Conservation (phyloP, 495 filamentous ascomycete genomes). For the Pseudotulostoma volvatum region DNA sequence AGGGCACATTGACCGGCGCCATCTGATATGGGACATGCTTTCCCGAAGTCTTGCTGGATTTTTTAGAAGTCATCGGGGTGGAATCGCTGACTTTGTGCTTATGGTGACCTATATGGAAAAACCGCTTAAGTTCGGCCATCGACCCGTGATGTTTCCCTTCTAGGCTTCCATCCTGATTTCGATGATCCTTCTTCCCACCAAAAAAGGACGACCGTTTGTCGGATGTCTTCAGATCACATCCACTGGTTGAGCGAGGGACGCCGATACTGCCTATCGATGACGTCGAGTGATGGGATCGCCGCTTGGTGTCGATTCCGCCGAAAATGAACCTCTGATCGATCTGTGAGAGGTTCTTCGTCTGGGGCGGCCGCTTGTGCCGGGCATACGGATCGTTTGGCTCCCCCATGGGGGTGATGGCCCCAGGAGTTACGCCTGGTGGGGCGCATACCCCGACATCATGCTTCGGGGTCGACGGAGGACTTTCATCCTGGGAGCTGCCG, state of each 20-base stretch:
- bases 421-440: slow-evolving; percentile 38
- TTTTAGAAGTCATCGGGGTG: slow-evolving; percentile 30
- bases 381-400: slow-evolving; percentile 83
- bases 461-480: slow-evolving; percentile 39
- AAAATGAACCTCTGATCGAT: slow-evolving; percentile 85
- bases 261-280: slow-evolving; percentile 16
- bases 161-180: slow-evolving; percentile 7
- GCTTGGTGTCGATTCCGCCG: slow-evolving; percentile 38
- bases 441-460: slow-evolving; percentile 38
- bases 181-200: slow-evolving; percentile 28
- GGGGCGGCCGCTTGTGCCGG: slow-evolving; percentile 60
- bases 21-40: slow-evolving; percentile 42
- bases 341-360: slow-evolving; percentile 45
- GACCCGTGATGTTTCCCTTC: slow-evolving; percentile 59
- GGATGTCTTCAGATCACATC: slow-evolving; percentile 27
- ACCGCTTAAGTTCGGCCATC: slow-evolving; percentile 87
- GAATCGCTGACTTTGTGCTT: slow-evolving; percentile 52
- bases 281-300: slow-evolving; percentile 15
- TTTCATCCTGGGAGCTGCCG: slow-evolving; percentile 29
- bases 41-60: slow-evolving; percentile 32
- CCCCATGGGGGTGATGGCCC: slow-evolving; percentile 62
- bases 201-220: slow-evolving; percentile 34
- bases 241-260: slow-evolving; percentile 29
- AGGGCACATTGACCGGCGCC: slow-evolving; percentile 55
- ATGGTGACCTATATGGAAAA: slow-evolving; percentile 59